phyloP scores from a whole-genome alignment of 2,329 filamentous ascomycete genomes.

The Paradendryphiella salina region DNA sequence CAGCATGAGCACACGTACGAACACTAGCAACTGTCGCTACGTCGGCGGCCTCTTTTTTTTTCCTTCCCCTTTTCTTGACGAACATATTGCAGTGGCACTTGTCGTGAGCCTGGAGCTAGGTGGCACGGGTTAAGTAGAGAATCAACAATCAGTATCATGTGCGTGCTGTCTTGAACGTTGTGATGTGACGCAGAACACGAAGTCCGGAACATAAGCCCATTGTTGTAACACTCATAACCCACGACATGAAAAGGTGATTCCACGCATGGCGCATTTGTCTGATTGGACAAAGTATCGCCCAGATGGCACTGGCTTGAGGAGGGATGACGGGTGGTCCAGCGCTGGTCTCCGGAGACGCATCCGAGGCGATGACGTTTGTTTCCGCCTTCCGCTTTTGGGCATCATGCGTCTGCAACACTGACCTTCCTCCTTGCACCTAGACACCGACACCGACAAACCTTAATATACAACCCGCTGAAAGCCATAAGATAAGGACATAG shows the following conservation, averaged over 20 bases:
- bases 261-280: too few species aligned
- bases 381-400: constrained; percentile 15
- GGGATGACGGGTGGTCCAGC: background rate
- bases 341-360: background rate
- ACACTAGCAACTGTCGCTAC: constrained; percentile 9
- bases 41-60: constrained; percentile 2
- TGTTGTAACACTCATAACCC: too few species aligned
- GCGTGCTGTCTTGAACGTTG: background rate
- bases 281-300: background rate
- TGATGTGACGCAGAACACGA: background rate
- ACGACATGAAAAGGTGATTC: too few species aligned
- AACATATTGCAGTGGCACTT: constrained; percentile 7
- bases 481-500: too few species aligned
- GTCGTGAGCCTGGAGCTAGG: constrained; percentile 19
- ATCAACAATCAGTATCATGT: background rate
- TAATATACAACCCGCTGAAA: background rate
- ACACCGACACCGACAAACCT: too few species aligned
- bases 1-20: constrained; percentile 13
- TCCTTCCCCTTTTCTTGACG: background rate
- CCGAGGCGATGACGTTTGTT: constrained; percentile 11
- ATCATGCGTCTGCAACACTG: constrained; percentile 5
- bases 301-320: constrained; percentile 1
- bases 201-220: too few species aligned
- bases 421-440: constrained; percentile 11
- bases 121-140: constrained; percentile 9